phyloP scores from a whole-genome alignment of 495 filamentous ascomycete genomes.

The Bathelium albidoporum region DNA sequence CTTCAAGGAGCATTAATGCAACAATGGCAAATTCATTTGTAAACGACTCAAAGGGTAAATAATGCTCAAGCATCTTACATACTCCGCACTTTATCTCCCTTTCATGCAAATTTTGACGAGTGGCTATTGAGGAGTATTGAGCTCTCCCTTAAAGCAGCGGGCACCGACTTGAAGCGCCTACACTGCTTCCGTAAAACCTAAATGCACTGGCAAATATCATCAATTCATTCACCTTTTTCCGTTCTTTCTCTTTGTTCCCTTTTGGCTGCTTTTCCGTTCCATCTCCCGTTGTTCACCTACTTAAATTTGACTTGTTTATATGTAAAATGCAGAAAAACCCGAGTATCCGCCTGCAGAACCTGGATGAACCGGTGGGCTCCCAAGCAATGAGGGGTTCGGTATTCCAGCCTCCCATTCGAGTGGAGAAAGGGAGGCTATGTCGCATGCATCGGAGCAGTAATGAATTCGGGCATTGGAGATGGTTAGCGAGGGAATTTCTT shows the following conservation, averaged over 20 bases:
- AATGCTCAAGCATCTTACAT: no score
- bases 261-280: not conserved
- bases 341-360: not conserved
- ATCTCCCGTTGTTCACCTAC: not conserved
- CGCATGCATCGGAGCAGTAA: not conserved
- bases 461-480: no score
- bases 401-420: not conserved
- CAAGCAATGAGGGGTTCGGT: not conserved
- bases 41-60: no score
- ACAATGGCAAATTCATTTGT: no score
- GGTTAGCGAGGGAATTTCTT: no score
- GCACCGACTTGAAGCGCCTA: no score
- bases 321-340: not conserved
- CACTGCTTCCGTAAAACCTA: no score
- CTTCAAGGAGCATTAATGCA: not conserved
- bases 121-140: no score
- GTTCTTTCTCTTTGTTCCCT: not conserved
- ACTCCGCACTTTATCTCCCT: no score
- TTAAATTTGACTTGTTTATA: not conserved
- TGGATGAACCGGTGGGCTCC: not conserved
- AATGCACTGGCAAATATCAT: not conserved
- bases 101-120: no score
- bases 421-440: not conserved
- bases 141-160: no score
- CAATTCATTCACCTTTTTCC: not conserved